A percentile compares a stretch with the other conserved stretches of the same genome.
phyloP scores from a whole-genome alignment of 2,329 filamentous ascomycete genomes.

The Alternaria postmessia region DNA sequence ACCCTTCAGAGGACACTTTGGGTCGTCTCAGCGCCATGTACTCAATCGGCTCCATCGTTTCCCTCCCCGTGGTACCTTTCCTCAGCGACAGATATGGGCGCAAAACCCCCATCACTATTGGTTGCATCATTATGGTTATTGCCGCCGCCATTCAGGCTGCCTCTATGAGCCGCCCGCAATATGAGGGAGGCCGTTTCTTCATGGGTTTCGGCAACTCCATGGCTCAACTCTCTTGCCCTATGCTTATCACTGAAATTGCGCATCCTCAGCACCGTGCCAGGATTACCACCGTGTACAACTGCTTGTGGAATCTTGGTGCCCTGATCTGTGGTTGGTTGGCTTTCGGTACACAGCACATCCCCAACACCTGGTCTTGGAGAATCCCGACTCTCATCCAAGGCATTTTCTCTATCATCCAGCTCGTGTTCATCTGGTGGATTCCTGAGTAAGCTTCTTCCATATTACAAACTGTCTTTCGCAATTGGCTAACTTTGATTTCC shows the following conservation, averaged over 20 bases:
- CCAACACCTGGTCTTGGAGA: conserved; percentile 60
- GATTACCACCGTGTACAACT: conserved; percentile 73
- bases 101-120: conserved; percentile 50
- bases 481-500: neutral
- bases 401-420: conserved; percentile 62
- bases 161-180: conserved; percentile 53
- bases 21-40: conserved; percentile 58
- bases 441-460: conserved; percentile 57
- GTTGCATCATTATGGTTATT: conserved; percentile 57
- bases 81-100: conserved; percentile 57
- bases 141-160: conserved; percentile 49
- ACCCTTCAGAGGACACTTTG: conserved; percentile 51
- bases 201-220: conserved; percentile 74
- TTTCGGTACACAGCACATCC: conserved; percentile 49
- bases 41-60: conserved; percentile 52
- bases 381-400: conserved; percentile 63
- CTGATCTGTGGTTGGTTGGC: conserved; percentile 68
- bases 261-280: conserved; percentile 73
- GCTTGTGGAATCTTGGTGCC: conserved; percentile 69
- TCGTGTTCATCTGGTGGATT: conserved; percentile 67
- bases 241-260: conserved; percentile 71
- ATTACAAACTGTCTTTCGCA: neutral
- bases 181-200: conserved; percentile 67
- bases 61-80: conserved; percentile 48
- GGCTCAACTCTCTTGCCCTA: conserved; percentile 69